These are phyloP conservation scores for Xanthoconium purpureum DNA, from an alignment of 768 basidiomycete species.

Conservation along the genomic window DNA sequence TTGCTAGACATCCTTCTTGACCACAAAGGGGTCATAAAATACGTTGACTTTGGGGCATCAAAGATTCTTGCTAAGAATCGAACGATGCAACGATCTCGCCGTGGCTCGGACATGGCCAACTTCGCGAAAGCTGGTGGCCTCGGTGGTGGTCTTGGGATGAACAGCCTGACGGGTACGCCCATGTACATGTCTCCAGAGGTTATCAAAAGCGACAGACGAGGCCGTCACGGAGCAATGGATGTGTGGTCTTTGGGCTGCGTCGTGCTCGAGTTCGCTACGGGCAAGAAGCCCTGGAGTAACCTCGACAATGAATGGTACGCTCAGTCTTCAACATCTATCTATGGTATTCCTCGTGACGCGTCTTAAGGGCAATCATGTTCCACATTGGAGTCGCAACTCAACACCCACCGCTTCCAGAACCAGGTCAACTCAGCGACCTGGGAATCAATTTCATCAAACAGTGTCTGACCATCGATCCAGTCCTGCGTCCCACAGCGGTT, in stretches of 20 bases:
- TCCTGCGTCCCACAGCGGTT: slow-evolving; percentile 75
- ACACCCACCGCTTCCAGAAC: slow-evolving; percentile 92
- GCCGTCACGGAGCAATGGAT: slow-evolving; percentile 94
- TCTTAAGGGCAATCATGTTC: slow-evolving; percentile 96
- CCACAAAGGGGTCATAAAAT: slow-evolving; percentile 89
- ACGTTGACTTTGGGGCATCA: slow-evolving; percentile 96
- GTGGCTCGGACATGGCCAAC: slow-evolving; percentile 43
- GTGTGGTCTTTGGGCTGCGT: slow-evolving; percentile 98
- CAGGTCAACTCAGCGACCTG: slow-evolving; percentile 79
- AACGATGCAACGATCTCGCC: slow-evolving; percentile 71
- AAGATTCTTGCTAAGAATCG: slow-evolving; percentile 92
- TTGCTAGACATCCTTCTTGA: slow-evolving; percentile 87
- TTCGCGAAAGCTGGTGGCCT: slow-evolving; percentile 34
- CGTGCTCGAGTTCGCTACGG: slow-evolving; percentile 94
- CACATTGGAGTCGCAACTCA: slow-evolving; percentile 96
- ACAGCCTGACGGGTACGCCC: slow-evolving; percentile 91
- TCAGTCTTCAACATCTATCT: not conserved
- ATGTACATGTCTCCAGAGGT: slow-evolving; percentile 99
- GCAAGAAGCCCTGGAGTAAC: slow-evolving; percentile 97
- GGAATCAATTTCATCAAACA: slow-evolving; percentile 94
- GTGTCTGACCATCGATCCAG: slow-evolving; percentile 85
- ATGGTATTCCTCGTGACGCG: slow-evolving; percentile 2
- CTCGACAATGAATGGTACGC: slow-evolving; percentile 97
- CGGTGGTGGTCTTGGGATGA: slow-evolving; percentile 47
- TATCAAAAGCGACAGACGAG: slow-evolving; percentile 89